Evolutionary conservation across 2,329 filamentous ascomycete species (phyloP), one percentile per base, ranked within the genome.

Genomic region (Daldinia sp.): DNA sequence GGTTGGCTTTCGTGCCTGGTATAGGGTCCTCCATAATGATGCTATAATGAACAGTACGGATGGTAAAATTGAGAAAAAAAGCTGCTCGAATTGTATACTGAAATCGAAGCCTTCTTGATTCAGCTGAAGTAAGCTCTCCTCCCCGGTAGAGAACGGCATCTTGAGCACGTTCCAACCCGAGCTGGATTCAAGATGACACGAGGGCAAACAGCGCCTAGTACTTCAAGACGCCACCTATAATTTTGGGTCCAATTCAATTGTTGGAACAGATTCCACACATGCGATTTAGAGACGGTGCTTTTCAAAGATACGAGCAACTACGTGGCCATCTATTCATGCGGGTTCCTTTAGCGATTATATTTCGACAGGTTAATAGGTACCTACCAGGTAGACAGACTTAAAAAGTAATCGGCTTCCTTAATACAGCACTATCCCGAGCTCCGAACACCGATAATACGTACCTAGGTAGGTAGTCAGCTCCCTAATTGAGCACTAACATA

Each of bases 91-190:
- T 20, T 46, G 44, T 18, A 46, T 18, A 15, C 15, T 46, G 20
- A 46, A 46, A 23, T 46, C 44, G 44, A 46, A 46, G 44, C 44
- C 20, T 26, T 46, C 44, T 7, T 46, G 20, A 20, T 46, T 46
- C 12, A 46, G 44, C 5, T 46, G 44, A 26, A 46, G 44, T 13
- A 46, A 46, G 44, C 20, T 46, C 20, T 46, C 44, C 12, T 46
- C 44, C 12, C 44, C 44, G 12, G 44, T 15, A 2, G 42, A 46
- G 12, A 46, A 46, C 2, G 44, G 44, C 44, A 46, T 46, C 20
- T 61, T 62, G 80, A 46, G n/a, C 44, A 18, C 1, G 20, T 26
- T 6, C 20, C 2, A 46, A 10, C 20, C 20, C 3, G 13, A 23
- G 10, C 18, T 23, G 18, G 41, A 2, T 44, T 44, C 18, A 44